Evolutionary conservation across 73 alveolate species (phyloP).

Genomic region (Paramecium biaurelia): DNA sequence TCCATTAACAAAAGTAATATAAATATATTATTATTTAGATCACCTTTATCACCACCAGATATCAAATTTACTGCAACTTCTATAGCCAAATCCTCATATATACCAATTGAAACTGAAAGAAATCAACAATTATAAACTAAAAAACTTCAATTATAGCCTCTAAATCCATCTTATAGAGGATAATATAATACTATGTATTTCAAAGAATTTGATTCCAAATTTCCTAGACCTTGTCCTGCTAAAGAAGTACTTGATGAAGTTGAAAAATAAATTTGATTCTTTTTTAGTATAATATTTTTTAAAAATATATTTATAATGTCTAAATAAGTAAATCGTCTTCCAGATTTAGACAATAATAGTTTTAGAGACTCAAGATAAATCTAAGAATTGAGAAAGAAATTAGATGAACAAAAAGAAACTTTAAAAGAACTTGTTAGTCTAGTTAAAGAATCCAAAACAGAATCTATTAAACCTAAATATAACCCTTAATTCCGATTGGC

Average conservation of each 20-base stretch:
- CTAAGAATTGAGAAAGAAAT: background rate
- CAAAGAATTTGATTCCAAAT: background rate
- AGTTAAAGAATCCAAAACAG: background rate
- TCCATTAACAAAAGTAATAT: background rate
- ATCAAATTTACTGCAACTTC: background rate
- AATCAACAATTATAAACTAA: background rate
- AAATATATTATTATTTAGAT: background rate
- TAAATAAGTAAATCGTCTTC: background rate
- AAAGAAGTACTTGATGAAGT: background rate
- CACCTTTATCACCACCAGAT: background rate
- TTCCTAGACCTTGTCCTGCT: conserved; percentile 13
- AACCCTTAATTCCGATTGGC: background rate
- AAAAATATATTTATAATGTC: background rate
- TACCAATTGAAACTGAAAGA: background rate
- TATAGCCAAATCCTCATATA: background rate
- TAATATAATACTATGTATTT: background rate
- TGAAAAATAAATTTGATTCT: conserved; percentile 1
- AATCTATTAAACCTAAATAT: background rate
- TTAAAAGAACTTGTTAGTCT: background rate
- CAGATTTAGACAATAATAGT: background rate
- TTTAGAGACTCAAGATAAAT: background rate
- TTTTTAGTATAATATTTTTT: background rate
- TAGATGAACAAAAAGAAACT: background rate
- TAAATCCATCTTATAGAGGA: conserved; percentile 33
- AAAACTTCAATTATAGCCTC: background rate